Evolutionary conservation across 371 early-diverging fungal genomes (phyloP).

Genomic region (Mycotypha africana): DNA sequence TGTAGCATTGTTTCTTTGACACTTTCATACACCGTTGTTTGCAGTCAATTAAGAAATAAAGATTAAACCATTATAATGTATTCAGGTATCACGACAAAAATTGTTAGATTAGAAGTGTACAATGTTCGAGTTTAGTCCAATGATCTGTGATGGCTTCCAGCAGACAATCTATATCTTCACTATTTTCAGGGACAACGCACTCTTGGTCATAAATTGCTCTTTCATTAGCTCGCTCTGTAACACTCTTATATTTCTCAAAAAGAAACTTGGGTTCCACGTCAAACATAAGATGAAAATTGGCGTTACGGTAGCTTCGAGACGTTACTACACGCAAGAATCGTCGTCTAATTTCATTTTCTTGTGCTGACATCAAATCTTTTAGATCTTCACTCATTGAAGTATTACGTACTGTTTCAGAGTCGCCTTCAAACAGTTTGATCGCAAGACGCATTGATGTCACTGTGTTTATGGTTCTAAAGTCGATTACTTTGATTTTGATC

Average conservation of each 20-base stretch:
- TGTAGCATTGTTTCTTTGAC: neutral
- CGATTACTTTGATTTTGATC: conserved; percentile 19
- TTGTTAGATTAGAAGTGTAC: neutral
- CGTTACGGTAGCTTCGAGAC: neutral
- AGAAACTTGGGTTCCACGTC: no score
- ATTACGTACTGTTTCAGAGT: neutral
- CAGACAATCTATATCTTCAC: neutral
- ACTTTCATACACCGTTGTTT: neutral
- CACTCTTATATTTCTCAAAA: no score
- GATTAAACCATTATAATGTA: no score
- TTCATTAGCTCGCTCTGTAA: no score
- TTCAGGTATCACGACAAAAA: neutral
- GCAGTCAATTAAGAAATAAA: neutral
- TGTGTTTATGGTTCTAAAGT: neutral
- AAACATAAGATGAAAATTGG: no score
- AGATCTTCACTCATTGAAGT: neutral
- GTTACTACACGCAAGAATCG: neutral
- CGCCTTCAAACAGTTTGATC: neutral
- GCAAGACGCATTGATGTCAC: neutral
- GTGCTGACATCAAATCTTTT: neutral
- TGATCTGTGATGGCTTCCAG: neutral
- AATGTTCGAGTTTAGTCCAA: neutral
- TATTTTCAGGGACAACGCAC: neutral
- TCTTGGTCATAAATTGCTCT: neutral
- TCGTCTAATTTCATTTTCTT: neutral